Evolutionary conservation across 805 yeast genomes (phyloP).

Genomic region (Metschnikowia proteae): DNA sequence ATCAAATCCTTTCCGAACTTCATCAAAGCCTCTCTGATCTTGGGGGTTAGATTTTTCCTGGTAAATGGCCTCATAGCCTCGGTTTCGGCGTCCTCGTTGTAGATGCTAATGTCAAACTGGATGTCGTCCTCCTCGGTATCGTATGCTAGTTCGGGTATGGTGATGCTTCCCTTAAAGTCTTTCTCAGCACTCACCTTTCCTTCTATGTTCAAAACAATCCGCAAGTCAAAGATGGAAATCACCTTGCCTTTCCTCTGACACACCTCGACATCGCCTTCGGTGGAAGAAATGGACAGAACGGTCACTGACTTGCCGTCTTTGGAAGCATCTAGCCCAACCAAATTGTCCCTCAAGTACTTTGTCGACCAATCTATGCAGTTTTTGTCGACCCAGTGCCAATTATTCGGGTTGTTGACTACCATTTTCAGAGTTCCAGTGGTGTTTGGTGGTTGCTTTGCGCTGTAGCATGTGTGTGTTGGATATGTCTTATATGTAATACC

Average conservation of each 20-base stretch:
- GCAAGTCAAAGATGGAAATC: conserved; percentile 82
- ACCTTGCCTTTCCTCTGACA: conserved; percentile 96
- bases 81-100: conserved; percentile 45
- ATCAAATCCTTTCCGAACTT: conserved; percentile 79
- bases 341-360: conserved; percentile 61
- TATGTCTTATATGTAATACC: conserved; percentile 2
- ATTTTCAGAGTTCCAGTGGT: conserved; percentile 32
- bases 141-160: conserved; percentile 89
- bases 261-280: conserved; percentile 96
- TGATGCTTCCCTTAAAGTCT: conserved; percentile 64
- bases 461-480: background rate
- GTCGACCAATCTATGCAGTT: conserved; percentile 93
- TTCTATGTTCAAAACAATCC: conserved; percentile 54
- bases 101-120: conserved; percentile 74
- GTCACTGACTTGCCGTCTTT: conserved; percentile 28
- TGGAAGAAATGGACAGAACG: conserved; percentile 47
- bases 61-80: conserved; percentile 52
- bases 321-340: conserved; percentile 47
- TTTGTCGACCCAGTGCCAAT: conserved; percentile 99
- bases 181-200: conserved; percentile 35
- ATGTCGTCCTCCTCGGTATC: conserved; percentile 83
- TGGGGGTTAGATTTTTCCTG: conserved; percentile 58
- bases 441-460: background rate
- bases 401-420: conserved; percentile 96
- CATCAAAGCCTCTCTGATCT: conserved; percentile 56